Conservation (phyloP, 495 filamentous ascomycete genomes). For the Lasiosphaeris hirsuta region DNA sequence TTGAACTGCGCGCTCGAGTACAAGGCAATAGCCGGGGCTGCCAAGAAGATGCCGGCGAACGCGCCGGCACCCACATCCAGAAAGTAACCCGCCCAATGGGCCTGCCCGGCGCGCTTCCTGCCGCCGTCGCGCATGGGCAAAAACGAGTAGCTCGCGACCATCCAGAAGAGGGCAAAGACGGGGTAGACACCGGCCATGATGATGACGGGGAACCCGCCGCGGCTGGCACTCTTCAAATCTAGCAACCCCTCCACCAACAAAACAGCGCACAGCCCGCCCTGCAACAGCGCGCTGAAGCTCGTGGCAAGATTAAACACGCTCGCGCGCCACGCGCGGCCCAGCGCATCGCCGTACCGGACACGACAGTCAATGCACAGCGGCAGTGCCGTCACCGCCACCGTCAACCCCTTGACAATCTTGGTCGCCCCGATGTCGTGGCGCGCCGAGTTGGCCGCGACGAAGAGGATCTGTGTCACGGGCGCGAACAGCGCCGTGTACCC, state of each 20-base stretch:
- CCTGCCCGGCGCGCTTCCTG: background rate
- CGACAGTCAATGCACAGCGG: slow-evolving; percentile 12
- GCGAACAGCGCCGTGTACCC: slow-evolving; percentile 7
- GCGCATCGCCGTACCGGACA: slow-evolving; percentile 7
- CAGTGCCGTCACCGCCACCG: slow-evolving; percentile 9
- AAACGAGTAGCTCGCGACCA: background rate
- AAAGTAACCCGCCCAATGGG: slow-evolving; percentile 7
- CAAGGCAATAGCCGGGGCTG: slow-evolving; percentile 9
- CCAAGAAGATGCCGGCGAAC: slow-evolving; percentile 14
- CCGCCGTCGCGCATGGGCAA: slow-evolving; percentile 17
- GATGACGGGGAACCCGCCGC: background rate
- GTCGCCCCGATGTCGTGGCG: slow-evolving; percentile 2
- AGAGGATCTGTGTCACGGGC: slow-evolving; percentile 6
- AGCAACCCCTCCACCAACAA: slow-evolving; percentile 3
- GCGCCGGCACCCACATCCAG: slow-evolving; percentile 6
- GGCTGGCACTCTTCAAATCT: background rate
- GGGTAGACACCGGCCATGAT: slow-evolving; percentile 2
- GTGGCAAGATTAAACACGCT: background rate
- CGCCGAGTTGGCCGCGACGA: slow-evolving; percentile 5
- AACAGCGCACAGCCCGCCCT: slow-evolving; percentile 4
- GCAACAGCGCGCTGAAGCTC: background rate
- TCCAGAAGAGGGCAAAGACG: slow-evolving; percentile 9
- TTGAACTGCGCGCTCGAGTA: background rate
- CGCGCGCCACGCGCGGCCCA: background rate
- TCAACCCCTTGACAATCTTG: slow-evolving; percentile 16